Conservation (phyloP, 495 filamentous ascomycete species). For the Cryomyces minteri region DNA sequence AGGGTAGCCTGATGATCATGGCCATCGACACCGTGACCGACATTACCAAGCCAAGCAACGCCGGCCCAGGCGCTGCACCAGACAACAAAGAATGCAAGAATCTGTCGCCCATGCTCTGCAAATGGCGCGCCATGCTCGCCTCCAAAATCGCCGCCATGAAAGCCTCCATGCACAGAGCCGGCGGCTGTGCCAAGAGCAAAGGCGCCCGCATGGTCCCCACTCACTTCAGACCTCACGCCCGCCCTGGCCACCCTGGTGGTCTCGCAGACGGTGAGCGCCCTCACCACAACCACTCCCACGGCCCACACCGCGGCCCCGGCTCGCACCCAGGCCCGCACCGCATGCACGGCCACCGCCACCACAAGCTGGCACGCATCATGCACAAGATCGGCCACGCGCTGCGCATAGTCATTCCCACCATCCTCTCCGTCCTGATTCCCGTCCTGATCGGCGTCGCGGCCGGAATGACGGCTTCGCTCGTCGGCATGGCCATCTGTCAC, state of each 20-base stretch:
- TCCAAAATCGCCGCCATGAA: background rate
- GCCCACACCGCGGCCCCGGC: constrained; percentile 6
- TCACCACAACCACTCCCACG: constrained; percentile 2
- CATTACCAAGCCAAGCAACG: background rate
- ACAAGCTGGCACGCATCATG: constrained; percentile 4
- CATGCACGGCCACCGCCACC: constrained; percentile 1
- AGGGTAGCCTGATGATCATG: background rate
- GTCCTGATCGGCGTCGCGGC: constrained; percentile 15
- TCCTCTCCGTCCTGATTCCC: constrained; percentile 3
- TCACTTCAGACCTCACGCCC: background rate
- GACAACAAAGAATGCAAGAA: background rate
- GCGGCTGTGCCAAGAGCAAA: constrained; percentile 4
- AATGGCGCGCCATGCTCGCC: background rate
- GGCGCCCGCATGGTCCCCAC: constrained; percentile 1
- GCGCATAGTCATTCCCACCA: constrained; percentile 2
- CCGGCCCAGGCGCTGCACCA: background rate
- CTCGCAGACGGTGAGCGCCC: constrained; percentile 2
- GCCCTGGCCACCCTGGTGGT: constrained; percentile 2
- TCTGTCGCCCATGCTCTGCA: background rate
- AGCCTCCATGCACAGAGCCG: background rate
- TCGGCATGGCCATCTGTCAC: constrained; percentile 14
- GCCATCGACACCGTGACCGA: background rate
- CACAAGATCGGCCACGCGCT: constrained; percentile 7
- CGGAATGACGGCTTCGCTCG: constrained; percentile 11
- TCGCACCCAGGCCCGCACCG: background rate